Evolutionary conservation across 441 rosid genomes (phyloP).

Genomic region (Jatropha podagrica): DNA sequence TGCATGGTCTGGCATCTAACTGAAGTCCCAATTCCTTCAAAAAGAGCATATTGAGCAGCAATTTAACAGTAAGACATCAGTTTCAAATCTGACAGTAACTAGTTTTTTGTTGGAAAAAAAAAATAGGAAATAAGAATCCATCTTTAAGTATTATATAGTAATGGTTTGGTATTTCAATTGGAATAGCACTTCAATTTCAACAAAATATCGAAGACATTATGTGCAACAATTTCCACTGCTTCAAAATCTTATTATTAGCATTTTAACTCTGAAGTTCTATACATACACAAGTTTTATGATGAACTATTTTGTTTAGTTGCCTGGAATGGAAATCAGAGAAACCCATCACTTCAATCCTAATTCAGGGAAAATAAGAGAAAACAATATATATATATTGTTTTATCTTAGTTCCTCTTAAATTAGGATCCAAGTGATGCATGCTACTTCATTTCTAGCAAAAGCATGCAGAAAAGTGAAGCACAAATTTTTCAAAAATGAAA

Average conservation of each 20-base stretch:
- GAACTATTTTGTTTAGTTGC: background rate
- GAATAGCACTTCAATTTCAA: background rate
- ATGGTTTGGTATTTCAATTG: background rate
- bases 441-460: background rate
- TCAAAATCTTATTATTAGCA: background rate
- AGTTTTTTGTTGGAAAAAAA: background rate
- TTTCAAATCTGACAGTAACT: background rate
- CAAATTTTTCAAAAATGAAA: background rate
- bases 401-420: no score
- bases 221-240: background rate
- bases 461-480: background rate
- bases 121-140: background rate
- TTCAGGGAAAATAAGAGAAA: no score
- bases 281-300: no score
- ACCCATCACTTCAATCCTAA: background rate
- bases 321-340: background rate
- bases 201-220: background rate
- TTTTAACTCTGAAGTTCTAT: background rate
- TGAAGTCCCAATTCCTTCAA: conserved; percentile 12
- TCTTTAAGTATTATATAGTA: background rate
- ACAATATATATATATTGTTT: no score
- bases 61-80: background rate
- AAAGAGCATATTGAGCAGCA: background rate
- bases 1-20: conserved; percentile 18
- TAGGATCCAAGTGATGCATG: background rate